phyloP scores from a whole-genome alignment of 192 early-diverging fungal species.

The Backusella liffmaniae region DNA sequence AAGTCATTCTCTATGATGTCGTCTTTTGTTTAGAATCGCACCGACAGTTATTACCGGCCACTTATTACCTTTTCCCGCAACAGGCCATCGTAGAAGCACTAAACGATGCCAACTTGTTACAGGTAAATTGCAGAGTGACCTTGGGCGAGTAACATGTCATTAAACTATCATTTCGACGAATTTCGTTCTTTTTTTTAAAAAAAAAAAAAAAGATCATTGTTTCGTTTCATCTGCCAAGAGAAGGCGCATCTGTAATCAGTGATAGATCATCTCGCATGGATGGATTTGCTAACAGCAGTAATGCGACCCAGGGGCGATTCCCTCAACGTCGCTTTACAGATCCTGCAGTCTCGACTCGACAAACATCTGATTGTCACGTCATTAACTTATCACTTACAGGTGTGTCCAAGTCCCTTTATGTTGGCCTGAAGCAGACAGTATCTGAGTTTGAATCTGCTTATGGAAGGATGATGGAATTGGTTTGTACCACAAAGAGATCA shows the following conservation, averaged over 20 bases:
- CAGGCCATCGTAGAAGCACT: constrained; percentile 48
- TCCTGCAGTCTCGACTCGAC: constrained; percentile 14
- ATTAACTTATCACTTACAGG: constrained; percentile 12
- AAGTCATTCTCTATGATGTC: constrained; percentile 17
- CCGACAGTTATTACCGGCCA: neutral
- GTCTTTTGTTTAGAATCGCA: constrained; percentile 16
- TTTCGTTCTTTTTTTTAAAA: neutral
- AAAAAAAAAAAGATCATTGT: neutral
- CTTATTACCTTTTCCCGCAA: constrained; percentile 47
- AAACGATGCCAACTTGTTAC: constrained; percentile 21
- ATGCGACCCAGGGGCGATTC: neutral
- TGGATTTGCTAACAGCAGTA: constrained; percentile 11
- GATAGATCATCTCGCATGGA: neutral
- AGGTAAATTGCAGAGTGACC: constrained; percentile 9
- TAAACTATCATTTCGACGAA: neutral
- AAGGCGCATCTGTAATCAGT: neutral
- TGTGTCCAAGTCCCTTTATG: constrained; percentile 18
- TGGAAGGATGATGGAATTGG: constrained; percentile 26
- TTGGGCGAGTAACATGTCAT: neutral
- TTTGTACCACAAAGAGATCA: constrained; percentile 1
- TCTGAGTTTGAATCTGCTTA: constrained; percentile 25
- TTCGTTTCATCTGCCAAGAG: constrained; percentile 17
- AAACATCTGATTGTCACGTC: constrained; percentile 3
- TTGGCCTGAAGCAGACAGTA: constrained; percentile 21
- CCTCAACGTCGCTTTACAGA: constrained; percentile 21